These are phyloP conservation scores for Penicillium sp. DNA, from an alignment of 2,329 filamentous ascomycete genomes.

Conservation along the genomic window DNA sequence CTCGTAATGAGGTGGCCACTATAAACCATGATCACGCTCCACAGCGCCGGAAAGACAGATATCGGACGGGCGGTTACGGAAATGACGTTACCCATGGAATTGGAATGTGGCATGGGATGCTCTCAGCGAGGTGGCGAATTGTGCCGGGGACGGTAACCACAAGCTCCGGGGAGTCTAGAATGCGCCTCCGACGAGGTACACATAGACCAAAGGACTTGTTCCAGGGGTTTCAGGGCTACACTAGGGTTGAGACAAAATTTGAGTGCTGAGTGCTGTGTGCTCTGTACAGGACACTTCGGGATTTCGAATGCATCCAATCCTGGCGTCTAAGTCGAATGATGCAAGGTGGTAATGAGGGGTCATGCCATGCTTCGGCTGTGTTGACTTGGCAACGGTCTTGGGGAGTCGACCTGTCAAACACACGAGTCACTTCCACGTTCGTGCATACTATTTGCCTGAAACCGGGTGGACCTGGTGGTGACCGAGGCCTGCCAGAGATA, in stretches of 20 bases:
- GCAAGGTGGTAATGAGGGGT: background rate
- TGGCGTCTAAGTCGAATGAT: background rate
- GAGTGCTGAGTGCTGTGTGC: background rate
- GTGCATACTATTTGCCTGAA: background rate
- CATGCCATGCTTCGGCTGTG: background rate
- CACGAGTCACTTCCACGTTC: background rate
- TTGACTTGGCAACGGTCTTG: constrained; percentile 6
- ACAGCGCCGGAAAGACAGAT: background rate
- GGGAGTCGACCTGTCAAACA: constrained; percentile 3
- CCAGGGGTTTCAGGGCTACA: background rate
- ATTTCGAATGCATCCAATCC: background rate
- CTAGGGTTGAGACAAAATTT: background rate
- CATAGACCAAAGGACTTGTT: background rate
- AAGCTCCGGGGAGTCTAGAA: background rate
- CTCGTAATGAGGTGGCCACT: background rate
- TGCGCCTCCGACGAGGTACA: background rate
- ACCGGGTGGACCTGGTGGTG: background rate
- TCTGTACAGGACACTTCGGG: background rate
- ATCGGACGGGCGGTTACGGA: background rate
- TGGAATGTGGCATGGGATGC: constrained; percentile 1
- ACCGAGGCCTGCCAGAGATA: background rate
- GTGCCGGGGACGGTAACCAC: background rate
- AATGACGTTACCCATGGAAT: constrained; percentile 5
- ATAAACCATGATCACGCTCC: background rate
- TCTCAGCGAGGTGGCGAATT: background rate